Base-by-base conservation (phyloP, 2,329 filamentous ascomycete genomes). In the Aureobasidium melanogenum region DNA sequence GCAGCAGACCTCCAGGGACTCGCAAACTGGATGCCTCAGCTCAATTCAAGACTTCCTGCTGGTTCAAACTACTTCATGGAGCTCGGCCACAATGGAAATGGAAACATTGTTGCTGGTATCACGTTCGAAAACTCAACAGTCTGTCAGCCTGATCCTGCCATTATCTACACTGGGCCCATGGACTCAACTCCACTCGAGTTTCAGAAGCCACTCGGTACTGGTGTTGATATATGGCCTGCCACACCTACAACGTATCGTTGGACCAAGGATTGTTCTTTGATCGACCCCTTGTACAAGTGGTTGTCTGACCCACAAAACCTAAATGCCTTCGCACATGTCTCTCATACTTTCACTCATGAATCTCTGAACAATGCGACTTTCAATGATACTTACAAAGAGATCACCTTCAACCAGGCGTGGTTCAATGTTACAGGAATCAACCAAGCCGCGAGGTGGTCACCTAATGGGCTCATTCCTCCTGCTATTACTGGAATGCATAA, bases 401-500 rank as follows among this genome's bases (percentile, higher is more conserved):
- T 86, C 46, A 73, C 75, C 24, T 86, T 83, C 74, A 86, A 86
- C 71, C 75, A 80, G 65, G 80, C 77, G 12, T 86, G 83, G 82
- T 69, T 85, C 44, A 74, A 77, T 63, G 79, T 83, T 66, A 75
- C 79, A 10, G 80, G 81, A 14, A 73, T 85, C 61, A 73, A 75
- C 61, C 64, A 71, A 24, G 77, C 78, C 15, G 69, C 67, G 19
- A 74, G 75, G 46, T 85, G 79, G 69, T 84, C 81, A 28, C 64
- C 72, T 2, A 76, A 78, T 41, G 83, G 83, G 32, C 76, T 86
- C 57, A 83, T 86, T 62, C 84, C 84, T 2, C 84, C 84, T 0
- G 83, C 82, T 38, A 86, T 86, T 63, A 86, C 84, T 1, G 84
- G 84, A 52, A 69, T 86, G 28, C 82, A 85, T 73, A 86, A 86